These are phyloP conservation scores for Neltuma alba DNA, from an alignment of 306 rosid species.

Conservation along the genomic window DNA sequence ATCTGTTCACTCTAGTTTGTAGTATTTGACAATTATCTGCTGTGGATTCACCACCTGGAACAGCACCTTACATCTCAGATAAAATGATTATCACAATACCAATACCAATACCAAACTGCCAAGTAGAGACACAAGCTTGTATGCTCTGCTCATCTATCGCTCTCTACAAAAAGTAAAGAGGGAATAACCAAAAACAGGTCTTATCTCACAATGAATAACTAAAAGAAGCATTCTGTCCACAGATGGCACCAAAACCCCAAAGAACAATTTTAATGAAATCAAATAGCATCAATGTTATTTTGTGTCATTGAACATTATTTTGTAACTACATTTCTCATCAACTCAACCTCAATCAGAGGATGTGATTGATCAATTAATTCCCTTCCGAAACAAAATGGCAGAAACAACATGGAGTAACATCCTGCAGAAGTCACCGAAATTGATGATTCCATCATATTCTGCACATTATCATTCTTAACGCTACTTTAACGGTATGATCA, in stretches of 20 bases:
- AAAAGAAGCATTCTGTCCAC: not conserved
- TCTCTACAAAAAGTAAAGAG: not conserved
- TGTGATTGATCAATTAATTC: not conserved
- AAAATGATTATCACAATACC: conserved; percentile 28
- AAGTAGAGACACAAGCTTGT: not conserved
- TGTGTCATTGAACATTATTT: not conserved
- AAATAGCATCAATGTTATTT: not conserved
- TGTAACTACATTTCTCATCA: not conserved
- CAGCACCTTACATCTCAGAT: conserved; percentile 30
- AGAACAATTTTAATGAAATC: not conserved
- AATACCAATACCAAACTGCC: conserved; percentile 1
- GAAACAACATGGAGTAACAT: not conserved
- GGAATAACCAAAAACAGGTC: not conserved
- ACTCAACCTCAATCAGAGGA: not conserved
- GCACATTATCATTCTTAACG: not conserved
- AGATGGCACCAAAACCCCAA: not conserved
- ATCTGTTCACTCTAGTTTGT: conserved; percentile 90
- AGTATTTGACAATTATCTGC: conserved; percentile 92
- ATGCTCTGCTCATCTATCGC: not conserved
- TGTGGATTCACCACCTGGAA: conserved; percentile 83
- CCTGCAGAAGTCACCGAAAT: not conserved
- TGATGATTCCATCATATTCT: not conserved
- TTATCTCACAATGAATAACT: not conserved
- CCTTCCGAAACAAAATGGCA: not conserved
- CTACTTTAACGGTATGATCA: not conserved